These are phyloP conservation scores for Leptographium flavum DNA, from an alignment of 2,329 filamentous ascomycete genomes.

Conservation along the genomic window DNA sequence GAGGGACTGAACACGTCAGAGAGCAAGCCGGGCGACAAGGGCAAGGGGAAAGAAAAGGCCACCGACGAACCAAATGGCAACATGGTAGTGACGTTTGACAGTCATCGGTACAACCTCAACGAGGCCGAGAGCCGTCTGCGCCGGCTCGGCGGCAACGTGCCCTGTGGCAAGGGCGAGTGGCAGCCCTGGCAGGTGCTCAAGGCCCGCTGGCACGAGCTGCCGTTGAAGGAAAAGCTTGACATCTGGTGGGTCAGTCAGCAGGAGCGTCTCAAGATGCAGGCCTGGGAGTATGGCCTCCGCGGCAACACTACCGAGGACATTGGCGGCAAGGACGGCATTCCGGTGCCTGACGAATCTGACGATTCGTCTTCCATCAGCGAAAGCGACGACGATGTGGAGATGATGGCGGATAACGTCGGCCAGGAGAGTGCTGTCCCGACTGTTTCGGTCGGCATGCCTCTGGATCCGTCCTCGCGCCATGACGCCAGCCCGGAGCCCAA, in stretches of 20 bases:
- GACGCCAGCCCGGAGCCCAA: no score
- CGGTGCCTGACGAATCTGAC: background rate
- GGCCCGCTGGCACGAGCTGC: conserved; percentile 26
- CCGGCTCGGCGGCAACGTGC: conserved; percentile 19
- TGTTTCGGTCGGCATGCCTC: no score
- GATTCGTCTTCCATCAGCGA: background rate
- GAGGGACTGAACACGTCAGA: no score
- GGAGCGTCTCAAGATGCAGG: conserved; percentile 12
- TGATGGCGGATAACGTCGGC: no score
- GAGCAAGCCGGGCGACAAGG: no score
- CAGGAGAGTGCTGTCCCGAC: no score
- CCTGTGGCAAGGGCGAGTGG: conserved; percentile 23
- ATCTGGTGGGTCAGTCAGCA: conserved; percentile 19
- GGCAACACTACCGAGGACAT: conserved; percentile 2
- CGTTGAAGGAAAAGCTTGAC: conserved; percentile 20
- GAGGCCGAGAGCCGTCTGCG: conserved; percentile 12
- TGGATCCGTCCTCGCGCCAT: no score
- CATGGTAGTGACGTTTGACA: conserved; percentile 5
- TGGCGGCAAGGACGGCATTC: conserved; percentile 19
- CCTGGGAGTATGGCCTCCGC: conserved; percentile 4
- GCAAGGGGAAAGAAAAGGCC: background rate
- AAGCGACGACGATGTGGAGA: no score
- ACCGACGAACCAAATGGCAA: background rate
- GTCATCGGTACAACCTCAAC: conserved; percentile 26
- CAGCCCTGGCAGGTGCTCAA: conserved; percentile 29